phyloP scores from a whole-genome alignment of 345 rosid genomes.

The Bretschneidera sinensis region DNA sequence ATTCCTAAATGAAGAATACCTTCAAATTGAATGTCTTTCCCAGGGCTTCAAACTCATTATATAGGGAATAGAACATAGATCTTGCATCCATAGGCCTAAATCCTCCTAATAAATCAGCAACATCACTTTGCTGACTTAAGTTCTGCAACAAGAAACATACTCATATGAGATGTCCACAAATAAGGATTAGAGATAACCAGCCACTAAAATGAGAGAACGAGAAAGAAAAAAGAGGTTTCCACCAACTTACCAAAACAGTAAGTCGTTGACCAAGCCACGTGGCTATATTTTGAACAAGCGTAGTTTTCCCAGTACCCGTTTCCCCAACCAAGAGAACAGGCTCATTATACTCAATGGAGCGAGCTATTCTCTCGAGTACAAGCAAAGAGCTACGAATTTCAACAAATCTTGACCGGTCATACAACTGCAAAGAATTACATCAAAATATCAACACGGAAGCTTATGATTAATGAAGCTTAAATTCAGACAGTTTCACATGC shows the following conservation, averaged over 20 bases:
- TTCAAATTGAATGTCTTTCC: conserved; percentile 42
- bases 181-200: conserved; percentile 6
- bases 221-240: not conserved
- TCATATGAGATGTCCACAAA: not conserved
- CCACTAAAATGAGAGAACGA: conserved; percentile 1
- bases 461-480: conserved; percentile 11
- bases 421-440: conserved; percentile 38
- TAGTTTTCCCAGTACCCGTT: conserved; percentile 99
- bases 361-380: conserved; percentile 78
- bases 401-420: conserved; percentile 54
- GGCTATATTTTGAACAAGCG: conserved; percentile 88
- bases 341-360: conserved; percentile 77
- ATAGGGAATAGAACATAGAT: conserved; percentile 60
- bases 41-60: conserved; percentile 59
- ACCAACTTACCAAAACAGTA: conserved; percentile 71
- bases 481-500: conserved; percentile 19
- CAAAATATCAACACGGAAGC: conserved; percentile 19
- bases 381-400: conserved; percentile 67
- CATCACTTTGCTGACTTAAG: conserved; percentile 96
- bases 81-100: conserved; percentile 85
- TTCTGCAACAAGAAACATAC: conserved; percentile 44
- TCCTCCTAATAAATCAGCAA: conserved; percentile 92
- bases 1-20: conserved; percentile 34
- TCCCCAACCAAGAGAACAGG: conserved; percentile 97
- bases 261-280: conserved; percentile 76